Base-by-base conservation (phyloP, 306 rosid species). In the Trifolium dubium region DNA sequence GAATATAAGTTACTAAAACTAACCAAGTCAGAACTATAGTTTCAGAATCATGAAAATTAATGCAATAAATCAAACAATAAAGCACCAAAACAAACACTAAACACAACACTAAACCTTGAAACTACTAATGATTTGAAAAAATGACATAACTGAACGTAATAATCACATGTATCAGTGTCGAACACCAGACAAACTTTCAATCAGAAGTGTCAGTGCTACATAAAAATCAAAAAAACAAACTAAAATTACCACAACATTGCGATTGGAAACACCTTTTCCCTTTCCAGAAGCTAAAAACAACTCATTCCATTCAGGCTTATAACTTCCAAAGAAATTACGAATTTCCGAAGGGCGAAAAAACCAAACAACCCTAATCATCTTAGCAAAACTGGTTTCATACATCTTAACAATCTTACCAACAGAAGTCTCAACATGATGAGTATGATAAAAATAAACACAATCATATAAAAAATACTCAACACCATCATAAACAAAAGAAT, bases 241-340 rank as follows among this genome's bases (percentile, higher is more conserved):
- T 23, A 46, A 15, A 2, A 59, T 83, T 89, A 89, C 97, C 95
- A 86, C 19, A 17, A 0, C 2, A 77, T 73, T 76, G 59, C 49
- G 5, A 77, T 87, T 83, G 79, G 83, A 74, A 67, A 89, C 64
- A 50, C 92, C 95, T 18, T 2, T 15, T 14, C 84, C 92, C 6
- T 37, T 35, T 2, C 95, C 97, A 65, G 91, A 84, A 0, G 91
- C 91, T 69, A 91, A 79, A 72, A 91, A 83, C 64, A 91, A 60
- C 83, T 91, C 97, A 28, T 89, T 86, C 90, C 89, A 86, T 13
- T 14, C 3, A 0, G 95, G 90, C 40, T 59, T 39, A 28, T 61
- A 73, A n/a, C 50, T 68, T 53, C 82, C 83, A 35, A 86, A 28
- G 39, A 47, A 74, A n/a, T 62, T 4, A 0, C 85, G 77, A 56